Conservation (phyloP, 257 asterid genomes). For the Penstemon eatonii region DNA sequence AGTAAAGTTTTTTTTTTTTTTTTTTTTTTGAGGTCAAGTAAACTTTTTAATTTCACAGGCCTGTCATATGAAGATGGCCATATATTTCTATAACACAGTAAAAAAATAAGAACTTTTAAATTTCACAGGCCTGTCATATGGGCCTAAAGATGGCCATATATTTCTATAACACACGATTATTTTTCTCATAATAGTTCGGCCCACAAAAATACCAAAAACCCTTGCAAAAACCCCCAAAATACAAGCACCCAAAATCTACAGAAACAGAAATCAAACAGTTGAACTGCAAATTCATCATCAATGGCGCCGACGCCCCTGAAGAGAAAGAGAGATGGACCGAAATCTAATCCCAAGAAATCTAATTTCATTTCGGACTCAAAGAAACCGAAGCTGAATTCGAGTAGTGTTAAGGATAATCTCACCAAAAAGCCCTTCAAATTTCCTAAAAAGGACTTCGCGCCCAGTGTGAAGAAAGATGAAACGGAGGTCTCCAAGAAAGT, state of each 20-base stretch:
- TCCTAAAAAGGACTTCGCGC: slow-evolving; percentile 31
- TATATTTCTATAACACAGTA: no score
- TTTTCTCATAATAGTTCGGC: not conserved
- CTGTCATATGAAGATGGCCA: no score
- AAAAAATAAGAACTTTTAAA: no score
- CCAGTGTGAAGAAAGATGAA: slow-evolving; percentile 38
- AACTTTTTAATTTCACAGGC: no score
- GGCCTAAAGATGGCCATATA: no score
- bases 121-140: no score
- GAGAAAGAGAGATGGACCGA: slow-evolving; percentile 53
- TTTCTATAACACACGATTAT: no score
- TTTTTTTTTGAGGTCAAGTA: no score
- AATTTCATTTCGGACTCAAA: slow-evolving; percentile 35
- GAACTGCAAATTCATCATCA: slow-evolving; percentile 33
- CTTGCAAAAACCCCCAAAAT: not conserved
- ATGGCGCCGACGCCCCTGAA: slow-evolving; percentile 76
- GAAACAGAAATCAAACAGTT: slow-evolving; percentile 9
- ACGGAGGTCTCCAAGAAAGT: slow-evolving; percentile 43
- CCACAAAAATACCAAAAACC: not conserved
- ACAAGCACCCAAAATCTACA: not conserved
- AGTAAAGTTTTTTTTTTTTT: no score
- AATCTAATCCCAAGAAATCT: slow-evolving; percentile 40
- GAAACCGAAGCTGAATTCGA: slow-evolving; percentile 40
- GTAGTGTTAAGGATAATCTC: slow-evolving; percentile 31
- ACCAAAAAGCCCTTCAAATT: slow-evolving; percentile 41